These are phyloP conservation scores for Gossypioides kirkii DNA, from an alignment of 345 rosid species.

Conservation along the genomic window DNA sequence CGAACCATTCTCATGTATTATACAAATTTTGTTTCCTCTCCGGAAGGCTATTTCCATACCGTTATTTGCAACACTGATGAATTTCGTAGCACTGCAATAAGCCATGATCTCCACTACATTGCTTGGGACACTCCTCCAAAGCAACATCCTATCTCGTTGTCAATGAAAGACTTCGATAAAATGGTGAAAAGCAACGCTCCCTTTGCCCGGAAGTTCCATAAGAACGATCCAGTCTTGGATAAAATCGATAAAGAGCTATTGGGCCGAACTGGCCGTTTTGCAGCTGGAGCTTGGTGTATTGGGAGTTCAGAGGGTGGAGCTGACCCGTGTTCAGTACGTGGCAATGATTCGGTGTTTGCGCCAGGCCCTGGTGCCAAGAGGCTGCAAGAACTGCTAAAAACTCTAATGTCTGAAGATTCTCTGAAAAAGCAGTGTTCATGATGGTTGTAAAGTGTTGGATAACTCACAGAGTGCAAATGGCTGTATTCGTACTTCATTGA, in stretches of 20 bases:
- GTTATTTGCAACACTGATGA: conserved; percentile 69
- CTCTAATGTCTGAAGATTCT: conserved; percentile 53
- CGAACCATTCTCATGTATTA: conserved; percentile 81
- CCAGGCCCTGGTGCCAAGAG: conserved; percentile 80
- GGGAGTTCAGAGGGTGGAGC: conserved; percentile 51
- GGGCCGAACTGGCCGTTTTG: conserved; percentile 52
- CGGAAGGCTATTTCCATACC: conserved; percentile 97
- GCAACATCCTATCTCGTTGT: conserved; percentile 77
- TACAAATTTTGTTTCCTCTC: conserved; percentile 78
- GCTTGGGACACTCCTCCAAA: conserved; percentile 97
- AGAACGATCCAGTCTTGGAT: conserved; percentile 50
- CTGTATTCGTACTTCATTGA: conserved; percentile 27
- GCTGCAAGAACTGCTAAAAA: conserved; percentile 48
- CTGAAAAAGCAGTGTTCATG: conserved; percentile 54
- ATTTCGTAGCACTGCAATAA: conserved; percentile 52
- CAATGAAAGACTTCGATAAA: conserved; percentile 61
- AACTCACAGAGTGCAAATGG: conserved; percentile 29
- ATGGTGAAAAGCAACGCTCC: conserved; percentile 84
- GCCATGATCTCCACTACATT: conserved; percentile 91
- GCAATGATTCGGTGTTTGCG: conserved; percentile 52
- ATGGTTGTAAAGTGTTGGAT: conserved; percentile 17
- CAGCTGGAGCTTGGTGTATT: conserved; percentile 79
- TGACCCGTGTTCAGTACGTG: conserved; percentile 62
- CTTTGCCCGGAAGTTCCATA: conserved; percentile 74
- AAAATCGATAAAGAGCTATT: conserved; percentile 76